Evolutionary conservation across 495 filamentous ascomycete genomes (phyloP), one percentile per base, ranked within the genome.

Genomic region (Penicillium ucsense): DNA sequence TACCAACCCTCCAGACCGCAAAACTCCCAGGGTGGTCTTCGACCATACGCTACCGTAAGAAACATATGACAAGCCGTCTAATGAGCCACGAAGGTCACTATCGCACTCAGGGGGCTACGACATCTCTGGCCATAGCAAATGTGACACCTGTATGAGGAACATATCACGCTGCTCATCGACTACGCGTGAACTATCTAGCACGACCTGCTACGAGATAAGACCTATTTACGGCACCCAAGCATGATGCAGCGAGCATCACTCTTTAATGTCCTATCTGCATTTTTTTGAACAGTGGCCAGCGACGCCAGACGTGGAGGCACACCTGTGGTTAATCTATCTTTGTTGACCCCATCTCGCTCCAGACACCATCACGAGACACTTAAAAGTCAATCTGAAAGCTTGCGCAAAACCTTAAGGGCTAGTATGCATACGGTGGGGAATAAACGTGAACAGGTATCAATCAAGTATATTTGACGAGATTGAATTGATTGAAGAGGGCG

Each of bases 161-260:
- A 33, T 32, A 35, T 43, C 3, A 31, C 47, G 28, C 47, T 29
- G 8, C 10, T 49, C 1, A 12, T 49, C 3, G 39, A 49, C 38
- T 49, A 47, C 8, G 43, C 38, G 28, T 51, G 38, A 28, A 47
- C 45, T 3, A 35, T 47, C 33, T 52, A 41, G 49, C 38, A 51
- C 11, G 49, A 51, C 33, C 43, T 43, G 38, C 38, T 51, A 5
- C 37, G 43, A 8, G 49, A 51, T 33, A 51, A 51, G n/a, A 42
- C 38, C 2, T 37, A 51, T 20, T 43, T 51, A 0, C 42, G 43
- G 7, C 32, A 51, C 38, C 28, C 46, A 31, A 40, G 36, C 32
- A 51, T 39, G 38, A 43, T 51, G 0, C 20, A 40, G 4, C 8
- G 38, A 28, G 6, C 6, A 28, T 2, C 20, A 2, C 20, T 28